phyloP scores from a whole-genome alignment of 2,329 filamentous ascomycete species.

The Aureobasidium musti region DNA sequence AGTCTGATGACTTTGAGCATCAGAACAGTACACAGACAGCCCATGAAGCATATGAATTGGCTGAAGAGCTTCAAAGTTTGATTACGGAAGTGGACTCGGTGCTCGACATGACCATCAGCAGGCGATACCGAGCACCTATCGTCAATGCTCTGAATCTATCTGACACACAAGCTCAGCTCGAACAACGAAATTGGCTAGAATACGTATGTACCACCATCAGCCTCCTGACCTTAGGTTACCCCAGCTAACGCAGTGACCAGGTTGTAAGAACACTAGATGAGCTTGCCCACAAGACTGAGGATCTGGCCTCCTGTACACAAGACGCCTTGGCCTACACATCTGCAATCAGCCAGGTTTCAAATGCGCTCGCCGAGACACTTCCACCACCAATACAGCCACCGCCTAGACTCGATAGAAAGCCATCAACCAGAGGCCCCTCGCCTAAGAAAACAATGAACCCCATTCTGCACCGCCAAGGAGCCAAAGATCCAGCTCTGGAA shows the following conservation, averaged over 20 bases:
- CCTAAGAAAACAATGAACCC: neutral
- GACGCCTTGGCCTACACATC: constrained; percentile 37
- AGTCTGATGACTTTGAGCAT: constrained; percentile 55
- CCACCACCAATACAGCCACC: constrained; percentile 26
- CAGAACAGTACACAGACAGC: neutral
- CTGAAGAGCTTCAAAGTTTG: constrained; percentile 56
- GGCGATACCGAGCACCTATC: constrained; percentile 66
- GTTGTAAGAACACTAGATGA: constrained; percentile 41
- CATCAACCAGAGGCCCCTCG: constrained; percentile 30
- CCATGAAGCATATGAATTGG: neutral
- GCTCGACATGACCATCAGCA: constrained; percentile 69
- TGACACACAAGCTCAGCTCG: constrained; percentile 41
- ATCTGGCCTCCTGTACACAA: constrained; percentile 36
- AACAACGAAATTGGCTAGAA: constrained; percentile 46
- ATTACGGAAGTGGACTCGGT: constrained; percentile 70
- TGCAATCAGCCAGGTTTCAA: constrained; percentile 35
- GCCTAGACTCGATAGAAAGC: constrained; percentile 38
- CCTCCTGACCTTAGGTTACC: neutral
- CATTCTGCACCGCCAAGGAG: constrained; percentile 10
- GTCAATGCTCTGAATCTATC: constrained; percentile 45
- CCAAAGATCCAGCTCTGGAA: constrained; percentile 36
- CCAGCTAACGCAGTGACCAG: neutral
- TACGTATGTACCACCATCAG: constrained; percentile 45
- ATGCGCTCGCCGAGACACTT: constrained; percentile 32
- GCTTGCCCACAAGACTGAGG: constrained; percentile 42